These are phyloP conservation scores for Solanum boliviense DNA, from an alignment of 257 asterid species.

Conservation along the genomic window DNA sequence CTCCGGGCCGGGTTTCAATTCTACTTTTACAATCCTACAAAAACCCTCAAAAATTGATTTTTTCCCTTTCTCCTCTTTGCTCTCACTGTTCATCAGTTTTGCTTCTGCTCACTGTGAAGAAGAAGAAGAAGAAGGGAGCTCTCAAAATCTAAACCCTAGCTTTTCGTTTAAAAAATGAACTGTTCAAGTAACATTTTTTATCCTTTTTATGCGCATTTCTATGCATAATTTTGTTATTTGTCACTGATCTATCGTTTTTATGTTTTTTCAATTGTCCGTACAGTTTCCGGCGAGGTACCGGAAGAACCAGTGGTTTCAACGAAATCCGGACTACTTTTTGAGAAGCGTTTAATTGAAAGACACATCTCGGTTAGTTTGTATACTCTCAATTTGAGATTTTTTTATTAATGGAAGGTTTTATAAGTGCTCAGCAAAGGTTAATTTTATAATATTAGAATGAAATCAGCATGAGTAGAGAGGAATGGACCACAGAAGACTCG, in stretches of 20 bases:
- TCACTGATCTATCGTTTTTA: conserved; percentile 8
- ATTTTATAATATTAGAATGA: no score
- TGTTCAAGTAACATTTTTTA: conserved; percentile 49
- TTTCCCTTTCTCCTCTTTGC: neutral
- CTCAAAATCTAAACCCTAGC: no score
- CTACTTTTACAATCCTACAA: neutral
- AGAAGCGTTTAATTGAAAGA: conserved; percentile 83
- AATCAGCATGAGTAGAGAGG: neutral
- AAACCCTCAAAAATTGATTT: neutral
- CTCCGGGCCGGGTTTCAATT: neutral
- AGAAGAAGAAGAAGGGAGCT: neutral
- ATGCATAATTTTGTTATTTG: neutral
- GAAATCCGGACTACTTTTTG: conserved; percentile 70
- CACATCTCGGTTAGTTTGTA: conserved; percentile 58
- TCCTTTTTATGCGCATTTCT: neutral
- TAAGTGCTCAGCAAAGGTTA: neutral
- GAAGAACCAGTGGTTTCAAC: conserved; percentile 85
- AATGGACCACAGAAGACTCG: neutral
- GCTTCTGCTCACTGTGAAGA: neutral
- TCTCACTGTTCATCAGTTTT: neutral
- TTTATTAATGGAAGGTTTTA: neutral
- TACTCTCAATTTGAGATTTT: neutral
- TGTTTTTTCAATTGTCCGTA: neutral
- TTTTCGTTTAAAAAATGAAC: conserved; percentile 29
- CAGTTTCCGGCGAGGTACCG: conserved; percentile 99